These are phyloP conservation scores for Yamadazyma siamensis DNA, from an alignment of 1,139 yeast genomes.

Conservation along the genomic window DNA sequence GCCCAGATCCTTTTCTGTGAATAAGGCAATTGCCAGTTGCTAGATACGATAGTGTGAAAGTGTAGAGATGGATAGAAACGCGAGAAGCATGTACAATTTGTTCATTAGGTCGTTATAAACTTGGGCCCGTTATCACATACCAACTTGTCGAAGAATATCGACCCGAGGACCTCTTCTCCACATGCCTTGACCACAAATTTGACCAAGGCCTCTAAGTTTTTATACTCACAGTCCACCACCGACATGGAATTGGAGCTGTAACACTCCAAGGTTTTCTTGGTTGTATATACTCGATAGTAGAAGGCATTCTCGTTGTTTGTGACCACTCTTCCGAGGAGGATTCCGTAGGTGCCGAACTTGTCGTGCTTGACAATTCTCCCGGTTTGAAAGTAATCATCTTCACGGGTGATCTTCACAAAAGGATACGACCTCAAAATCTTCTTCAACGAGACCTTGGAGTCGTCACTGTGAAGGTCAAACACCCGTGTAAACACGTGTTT, in stretches of 20 bases:
- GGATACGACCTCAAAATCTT: slow-evolving; percentile 6
- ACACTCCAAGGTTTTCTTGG: slow-evolving; percentile 12
- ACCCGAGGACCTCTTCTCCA: slow-evolving; percentile 12
- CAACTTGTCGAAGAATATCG: slow-evolving; percentile 5
- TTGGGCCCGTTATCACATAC: background rate
- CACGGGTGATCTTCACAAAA: background rate
- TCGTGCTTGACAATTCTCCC: slow-evolving; percentile 16
- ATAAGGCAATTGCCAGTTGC: no score
- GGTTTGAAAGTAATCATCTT: slow-evolving; percentile 1
- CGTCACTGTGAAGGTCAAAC: slow-evolving; percentile 7
- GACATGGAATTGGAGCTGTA: slow-evolving; percentile 9
- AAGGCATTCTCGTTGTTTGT: slow-evolving; percentile 1
- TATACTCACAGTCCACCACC: slow-evolving; percentile 3
- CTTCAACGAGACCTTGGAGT: slow-evolving; percentile 9
- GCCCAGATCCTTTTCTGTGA: no score
- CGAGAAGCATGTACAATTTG: no score
- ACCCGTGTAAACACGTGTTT: slow-evolving; percentile 4
- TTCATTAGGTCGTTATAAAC: slow-evolving; percentile 5
- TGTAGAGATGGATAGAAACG: no score
- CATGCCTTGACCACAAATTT: slow-evolving; percentile 9
- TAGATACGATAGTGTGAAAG: no score
- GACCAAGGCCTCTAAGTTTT: slow-evolving; percentile 5
- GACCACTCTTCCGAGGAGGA: slow-evolving; percentile 13
- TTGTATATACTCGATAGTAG: slow-evolving; percentile 14
- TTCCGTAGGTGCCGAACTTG: slow-evolving; percentile 14